Base-by-base conservation (phyloP, 768 basidiomycete genomes). In the Tulasnella sp. region DNA sequence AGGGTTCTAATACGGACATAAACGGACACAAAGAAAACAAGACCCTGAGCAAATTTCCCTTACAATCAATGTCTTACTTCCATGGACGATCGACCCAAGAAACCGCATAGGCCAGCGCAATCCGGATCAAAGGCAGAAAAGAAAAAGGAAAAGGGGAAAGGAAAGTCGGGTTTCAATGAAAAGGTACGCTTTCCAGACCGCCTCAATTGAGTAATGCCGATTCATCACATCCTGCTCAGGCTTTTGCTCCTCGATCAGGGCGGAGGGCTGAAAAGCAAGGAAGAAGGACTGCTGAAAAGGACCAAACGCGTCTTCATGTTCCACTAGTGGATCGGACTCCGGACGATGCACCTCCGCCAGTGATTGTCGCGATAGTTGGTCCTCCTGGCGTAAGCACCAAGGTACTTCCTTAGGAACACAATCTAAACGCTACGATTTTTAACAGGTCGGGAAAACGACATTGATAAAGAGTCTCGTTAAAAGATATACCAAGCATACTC, bases 311-410 rank as follows among this genome's bases (percentile, higher is more conserved):
- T 37, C 74, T 99, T 1, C 95, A 99, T 64, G 95, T 98, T 5
- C 95, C 95, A 12, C 76, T 95, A 25, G 87, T 98, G 47, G 83
- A 96, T 65, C 77, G 95, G 45, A 96, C 90, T 8, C 93, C 95
- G 3, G 82, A 90, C 55, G 79, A 83, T 48, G 76, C 80, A 35
- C 89, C 95, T 2, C 93, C 95, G 2, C 95, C 95, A 4, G 78
- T 98, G 59, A 78, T 98, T 54, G 77, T 99, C 31, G 93, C 92
- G 24, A 75, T 99, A 44, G 92, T 96, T 33, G 95, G 95, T 0
- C 92, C 95, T 25, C 83, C 92, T 1, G 95, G 95, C 6, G 95
- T 71, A 20, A 49, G 67, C 58, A 16, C 10, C 29, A 34, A 35
- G 48, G 42, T 24, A 22, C 10, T 15, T 19, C 13, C n/a, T 37